These are phyloP conservation scores for Calonectria pseudoreteaudii DNA, from an alignment of 2,329 filamentous ascomycete genomes.

Conservation along the genomic window DNA sequence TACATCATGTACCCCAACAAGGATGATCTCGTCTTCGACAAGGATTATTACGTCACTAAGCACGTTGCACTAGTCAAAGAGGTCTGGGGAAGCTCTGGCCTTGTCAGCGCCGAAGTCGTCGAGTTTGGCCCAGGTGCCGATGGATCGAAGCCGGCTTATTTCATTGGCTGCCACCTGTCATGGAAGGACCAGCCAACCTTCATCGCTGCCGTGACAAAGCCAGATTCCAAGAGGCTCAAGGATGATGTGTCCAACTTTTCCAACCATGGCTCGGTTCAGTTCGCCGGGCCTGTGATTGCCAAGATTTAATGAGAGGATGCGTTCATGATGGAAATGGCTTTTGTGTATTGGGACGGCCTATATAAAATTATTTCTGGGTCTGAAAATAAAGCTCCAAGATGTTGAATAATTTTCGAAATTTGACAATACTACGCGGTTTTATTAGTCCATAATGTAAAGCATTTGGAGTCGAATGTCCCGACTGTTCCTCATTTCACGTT, in stretches of 20 bases:
- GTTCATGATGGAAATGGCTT: background rate
- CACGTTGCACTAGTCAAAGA: background rate
- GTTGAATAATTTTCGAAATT: background rate
- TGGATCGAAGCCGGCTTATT: background rate
- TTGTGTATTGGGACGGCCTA: background rate
- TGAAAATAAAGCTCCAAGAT: background rate
- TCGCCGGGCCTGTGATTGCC: background rate
- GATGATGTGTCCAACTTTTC: background rate
- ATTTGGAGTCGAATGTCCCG: background rate
- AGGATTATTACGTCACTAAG: background rate
- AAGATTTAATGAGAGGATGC: background rate
- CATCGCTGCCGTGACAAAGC: background rate
- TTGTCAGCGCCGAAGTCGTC: background rate
- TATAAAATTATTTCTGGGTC: background rate
- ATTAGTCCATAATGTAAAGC: background rate
- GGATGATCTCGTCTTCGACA: background rate
- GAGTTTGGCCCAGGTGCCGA: background rate
- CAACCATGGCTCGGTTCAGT: background rate
- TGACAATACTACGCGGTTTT: background rate
- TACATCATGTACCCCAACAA: constrained; percentile 1
- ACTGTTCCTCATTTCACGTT: background rate
- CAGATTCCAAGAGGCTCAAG: background rate
- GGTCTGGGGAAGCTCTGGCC: background rate
- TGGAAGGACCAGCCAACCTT: background rate
- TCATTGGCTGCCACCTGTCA: background rate